Base-by-base conservation (phyloP, 495 filamentous ascomycete genomes). In the Hypoxylon subgilvum region DNA sequence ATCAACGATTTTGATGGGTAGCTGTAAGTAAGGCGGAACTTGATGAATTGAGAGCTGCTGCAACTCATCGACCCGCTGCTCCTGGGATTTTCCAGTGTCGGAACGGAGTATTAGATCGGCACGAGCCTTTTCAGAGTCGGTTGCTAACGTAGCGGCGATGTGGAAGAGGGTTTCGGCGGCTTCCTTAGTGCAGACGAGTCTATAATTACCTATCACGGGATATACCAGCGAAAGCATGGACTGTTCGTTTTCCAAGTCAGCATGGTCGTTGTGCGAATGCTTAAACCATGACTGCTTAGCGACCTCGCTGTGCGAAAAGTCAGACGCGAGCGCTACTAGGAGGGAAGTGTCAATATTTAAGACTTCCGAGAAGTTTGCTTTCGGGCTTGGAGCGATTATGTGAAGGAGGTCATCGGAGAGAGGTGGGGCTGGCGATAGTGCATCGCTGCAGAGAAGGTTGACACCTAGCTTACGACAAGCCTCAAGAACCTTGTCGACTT, bases 351-450 rank as follows among this genome's bases (percentile, higher is more conserved):
- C 76, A 42, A 77, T 47, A 42, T 79, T 76, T 8, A 79, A 42
- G 8, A 68, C 43, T 36, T 62, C 30, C 0, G 74, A 65, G 39
- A 74, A 63, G 13, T 49, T 59, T 39, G 43, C 47, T 18, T 67
- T 69, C 71, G 68, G 19, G 48, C 58, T 51, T 61, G 76, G 61
- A 73, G 75, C 63, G 81, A 83, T 70, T 31, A 35, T 43, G n/a
- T 62, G 67, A 1, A 80, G 79, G 27, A 79, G 76, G 32, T 73
- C 57, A 45, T 80, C 76, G 0, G 81, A 73, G 18, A 83, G 44
- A 22, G 58, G 57, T n/a, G 45, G 48, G 19, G 58, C 51, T 5
- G 57, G 47, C 19, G 58, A 21, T 34, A 57, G 9, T 8, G 49
- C 34, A 31, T 70, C 47, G 35, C 55, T 39, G 46, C 67, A 70